Evolutionary conservation across 495 filamentous ascomycete genomes (phyloP).

Genomic region (Aspergillus heteromorphus): DNA sequence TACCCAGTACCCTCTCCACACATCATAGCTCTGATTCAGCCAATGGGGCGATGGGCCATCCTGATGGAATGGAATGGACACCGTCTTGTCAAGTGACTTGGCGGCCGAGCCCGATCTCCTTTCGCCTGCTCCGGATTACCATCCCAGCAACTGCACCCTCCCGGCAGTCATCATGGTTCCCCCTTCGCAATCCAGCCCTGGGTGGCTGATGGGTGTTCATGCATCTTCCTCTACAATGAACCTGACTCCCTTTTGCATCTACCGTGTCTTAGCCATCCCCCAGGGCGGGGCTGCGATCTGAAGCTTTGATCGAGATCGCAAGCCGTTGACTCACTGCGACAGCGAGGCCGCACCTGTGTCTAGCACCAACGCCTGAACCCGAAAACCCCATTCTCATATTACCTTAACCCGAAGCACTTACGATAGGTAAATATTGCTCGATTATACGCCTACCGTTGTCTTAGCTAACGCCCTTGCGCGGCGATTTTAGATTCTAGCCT

Average conservation of each 20-base stretch:
- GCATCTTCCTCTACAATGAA: slow-evolving; percentile 18
- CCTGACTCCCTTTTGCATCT: slow-evolving; percentile 20
- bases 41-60: background rate
- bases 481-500: background rate
- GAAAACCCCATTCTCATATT: background rate
- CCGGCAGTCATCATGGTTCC: slow-evolving; percentile 23
- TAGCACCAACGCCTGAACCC: slow-evolving; percentile 4
- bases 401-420: background rate
- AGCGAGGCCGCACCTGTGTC: slow-evolving; percentile 17
- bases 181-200: slow-evolving; percentile 26
- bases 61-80: too few species aligned
- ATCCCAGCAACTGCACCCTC: slow-evolving; percentile 7
- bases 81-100: background rate
- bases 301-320: slow-evolving; percentile 10
- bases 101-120: background rate
- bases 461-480: slow-evolving; percentile 1
- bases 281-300: slow-evolving; percentile 65
- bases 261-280: slow-evolving; percentile 58
- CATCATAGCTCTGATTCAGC: too few species aligned
- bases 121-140: background rate
- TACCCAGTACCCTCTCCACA: too few species aligned
- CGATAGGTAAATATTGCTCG: background rate
- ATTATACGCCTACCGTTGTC: background rate
- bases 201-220: slow-evolving; percentile 21
- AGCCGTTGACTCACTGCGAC: slow-evolving; percentile 32